Percentiles rank a stretch among this genome's conserved stretches.
Evolutionary conservation across 1,139 yeast species (phyloP).

Genomic region (Oligophagozyma castellii): DNA sequence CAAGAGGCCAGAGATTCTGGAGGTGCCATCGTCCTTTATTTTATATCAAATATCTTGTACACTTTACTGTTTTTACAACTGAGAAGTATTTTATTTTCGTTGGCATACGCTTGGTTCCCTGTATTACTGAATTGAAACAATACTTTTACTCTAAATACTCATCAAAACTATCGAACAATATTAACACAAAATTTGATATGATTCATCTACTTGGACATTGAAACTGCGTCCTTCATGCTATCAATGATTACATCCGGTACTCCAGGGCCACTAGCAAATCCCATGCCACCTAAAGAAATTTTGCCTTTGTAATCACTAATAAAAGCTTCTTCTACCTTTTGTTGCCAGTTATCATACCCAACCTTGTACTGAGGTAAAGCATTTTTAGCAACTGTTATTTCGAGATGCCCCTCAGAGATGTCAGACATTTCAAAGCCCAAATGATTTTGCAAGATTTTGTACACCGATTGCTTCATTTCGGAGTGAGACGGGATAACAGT

Average conservation of each 20-base stretch:
- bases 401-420: conserved; percentile 22
- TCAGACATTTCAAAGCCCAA: conserved; percentile 33
- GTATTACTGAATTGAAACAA: too few species aligned
- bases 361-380: conserved; percentile 78
- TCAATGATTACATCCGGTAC: conserved; percentile 76
- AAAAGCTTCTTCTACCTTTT: conserved; percentile 27
- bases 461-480: conserved; percentile 33
- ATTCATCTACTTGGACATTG: too few species aligned
- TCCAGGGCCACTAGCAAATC: conserved; percentile 73
- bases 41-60: too few species aligned
- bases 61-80: too few species aligned
- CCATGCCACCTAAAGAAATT: conserved; percentile 65
- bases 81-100: too few species aligned
- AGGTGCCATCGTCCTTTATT: too few species aligned
- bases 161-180: too few species aligned
- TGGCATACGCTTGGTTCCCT: too few species aligned
- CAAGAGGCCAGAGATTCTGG: too few species aligned
- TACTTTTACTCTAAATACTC: too few species aligned
- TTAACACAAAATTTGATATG: too few species aligned
- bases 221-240: conserved; percentile 49
- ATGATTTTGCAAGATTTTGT: conserved; percentile 35
- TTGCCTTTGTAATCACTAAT: conserved; percentile 28
- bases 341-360: conserved; percentile 45
- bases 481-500: conserved; percentile 33
- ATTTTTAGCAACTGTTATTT: conserved; percentile 25